phyloP scores from a whole-genome alignment of 208 protist species.

The Leishmania guyanensis region DNA sequence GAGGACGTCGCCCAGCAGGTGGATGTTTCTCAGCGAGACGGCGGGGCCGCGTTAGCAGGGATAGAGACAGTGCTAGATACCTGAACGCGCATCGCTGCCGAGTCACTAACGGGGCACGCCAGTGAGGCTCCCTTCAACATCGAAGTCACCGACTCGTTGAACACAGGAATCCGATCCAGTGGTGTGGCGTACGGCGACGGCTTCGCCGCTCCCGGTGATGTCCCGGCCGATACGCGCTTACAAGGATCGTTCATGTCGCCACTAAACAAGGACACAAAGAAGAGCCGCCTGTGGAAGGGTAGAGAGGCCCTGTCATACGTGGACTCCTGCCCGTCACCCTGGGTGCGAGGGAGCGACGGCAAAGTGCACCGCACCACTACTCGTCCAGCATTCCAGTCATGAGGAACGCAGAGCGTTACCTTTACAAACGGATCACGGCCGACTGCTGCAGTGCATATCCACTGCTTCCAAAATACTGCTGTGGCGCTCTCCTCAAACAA shows the following conservation, averaged over 20 bases:
- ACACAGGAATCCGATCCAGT: background rate
- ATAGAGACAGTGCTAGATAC: background rate
- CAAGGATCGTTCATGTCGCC: background rate
- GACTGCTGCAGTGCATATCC: background rate
- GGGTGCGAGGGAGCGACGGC: background rate
- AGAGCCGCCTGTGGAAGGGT: slow-evolving; percentile 3
- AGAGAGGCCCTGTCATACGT: background rate
- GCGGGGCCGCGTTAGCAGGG: background rate
- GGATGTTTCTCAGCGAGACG: background rate
- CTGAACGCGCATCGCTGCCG: background rate
- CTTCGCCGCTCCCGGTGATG: too few species aligned
- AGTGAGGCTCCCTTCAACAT: background rate
- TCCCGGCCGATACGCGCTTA: background rate
- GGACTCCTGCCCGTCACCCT: background rate
- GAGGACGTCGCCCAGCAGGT: background rate
- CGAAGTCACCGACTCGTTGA: background rate
- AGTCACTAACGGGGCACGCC: too few species aligned
- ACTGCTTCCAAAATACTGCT: slow-evolving; percentile 14
- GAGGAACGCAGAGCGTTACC: slow-evolving; percentile 3
- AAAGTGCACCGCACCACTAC: slow-evolving; percentile 11
- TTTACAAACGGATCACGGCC: slow-evolving; percentile 15
- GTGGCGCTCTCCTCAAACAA: slow-evolving; percentile 24
- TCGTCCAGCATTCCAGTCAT: slow-evolving; percentile 23
- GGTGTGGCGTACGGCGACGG: background rate
- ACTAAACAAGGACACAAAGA: slow-evolving; percentile 7